Conservation (phyloP, 164 flowering plant genomes). For the Vitis rotundifolia region DNA sequence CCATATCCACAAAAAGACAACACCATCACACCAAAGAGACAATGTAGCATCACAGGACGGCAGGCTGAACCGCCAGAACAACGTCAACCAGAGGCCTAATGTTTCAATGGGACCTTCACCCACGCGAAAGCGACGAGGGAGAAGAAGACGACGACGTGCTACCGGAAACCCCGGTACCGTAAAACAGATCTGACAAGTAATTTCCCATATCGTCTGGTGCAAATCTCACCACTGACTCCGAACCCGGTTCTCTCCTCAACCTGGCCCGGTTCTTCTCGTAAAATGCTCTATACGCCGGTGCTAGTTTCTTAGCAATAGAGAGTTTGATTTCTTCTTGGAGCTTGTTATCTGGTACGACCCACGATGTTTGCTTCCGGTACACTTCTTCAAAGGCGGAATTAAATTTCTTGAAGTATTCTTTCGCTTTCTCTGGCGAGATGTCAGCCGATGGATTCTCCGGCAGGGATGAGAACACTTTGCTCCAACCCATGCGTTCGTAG, state of each 20-base stretch:
- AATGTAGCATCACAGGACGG: neutral
- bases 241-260: conserved; percentile 12
- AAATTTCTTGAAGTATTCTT: conserved; percentile 31
- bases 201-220: conserved; percentile 74
- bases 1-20: no score
- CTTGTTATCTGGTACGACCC: conserved; percentile 57
- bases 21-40: no score
- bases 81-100: neutral
- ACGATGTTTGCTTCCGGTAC: conserved; percentile 40
- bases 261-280: conserved; percentile 31
- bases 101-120: conserved; percentile 3
- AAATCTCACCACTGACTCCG: conserved; percentile 39
- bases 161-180: conserved; percentile 33
- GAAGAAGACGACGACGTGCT: conserved; percentile 30
- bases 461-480: conserved; percentile 40
- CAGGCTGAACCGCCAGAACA: neutral
- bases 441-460: conserved; percentile 40
- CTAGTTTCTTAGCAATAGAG: conserved; percentile 35
- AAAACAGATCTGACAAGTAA: conserved; percentile 68
- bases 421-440: conserved; percentile 27
- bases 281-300: conserved; percentile 43
- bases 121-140: conserved; percentile 14
- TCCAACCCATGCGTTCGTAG: conserved; percentile 63
- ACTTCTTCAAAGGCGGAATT: conserved; percentile 49
- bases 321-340: conserved; percentile 52